Conservation (phyloP, 2,329 filamentous ascomycete genomes). For the Fusarium foetens region DNA sequence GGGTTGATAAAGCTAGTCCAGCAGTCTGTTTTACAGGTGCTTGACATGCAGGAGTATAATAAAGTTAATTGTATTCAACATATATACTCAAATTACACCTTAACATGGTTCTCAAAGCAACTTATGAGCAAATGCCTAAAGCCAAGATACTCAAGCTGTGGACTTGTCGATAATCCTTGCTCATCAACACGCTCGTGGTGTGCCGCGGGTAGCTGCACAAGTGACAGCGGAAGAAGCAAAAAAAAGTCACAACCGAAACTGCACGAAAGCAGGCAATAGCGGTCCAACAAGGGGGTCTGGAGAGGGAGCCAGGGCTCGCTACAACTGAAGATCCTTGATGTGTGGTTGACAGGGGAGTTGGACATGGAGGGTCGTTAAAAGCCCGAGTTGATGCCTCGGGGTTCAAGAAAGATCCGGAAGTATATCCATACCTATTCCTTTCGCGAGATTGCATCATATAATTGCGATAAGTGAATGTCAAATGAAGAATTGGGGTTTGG, state of each 20-base stretch:
- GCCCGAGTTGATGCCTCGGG: constrained; percentile 1
- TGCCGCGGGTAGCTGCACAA: constrained; percentile 23
- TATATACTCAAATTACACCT: constrained; percentile 3
- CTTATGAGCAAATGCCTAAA: background rate
- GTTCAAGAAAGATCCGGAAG: background rate
- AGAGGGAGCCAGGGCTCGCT: background rate
- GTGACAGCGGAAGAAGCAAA: constrained; percentile 42
- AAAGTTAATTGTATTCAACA: constrained; percentile 29
- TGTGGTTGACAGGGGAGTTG: constrained; percentile 15
- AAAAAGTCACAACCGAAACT: constrained; percentile 24
- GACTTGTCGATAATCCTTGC: background rate
- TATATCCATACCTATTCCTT: background rate
- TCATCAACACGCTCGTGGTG: background rate
- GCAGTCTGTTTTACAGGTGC: background rate
- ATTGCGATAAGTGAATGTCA: background rate
- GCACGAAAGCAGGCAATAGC: constrained; percentile 19
- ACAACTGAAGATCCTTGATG: constrained; percentile 11
- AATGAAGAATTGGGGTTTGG: background rate
- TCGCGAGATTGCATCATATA: constrained; percentile 4
- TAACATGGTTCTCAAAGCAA: background rate
- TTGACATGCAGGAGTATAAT: constrained; percentile 1
- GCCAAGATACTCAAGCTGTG: background rate
- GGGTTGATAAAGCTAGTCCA: background rate
- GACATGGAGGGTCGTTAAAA: background rate
- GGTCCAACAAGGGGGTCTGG: background rate